Evolutionary conservation across 2,329 filamentous ascomycete genomes (phyloP).

Genomic region (Trichoderma asperellum): DNA sequence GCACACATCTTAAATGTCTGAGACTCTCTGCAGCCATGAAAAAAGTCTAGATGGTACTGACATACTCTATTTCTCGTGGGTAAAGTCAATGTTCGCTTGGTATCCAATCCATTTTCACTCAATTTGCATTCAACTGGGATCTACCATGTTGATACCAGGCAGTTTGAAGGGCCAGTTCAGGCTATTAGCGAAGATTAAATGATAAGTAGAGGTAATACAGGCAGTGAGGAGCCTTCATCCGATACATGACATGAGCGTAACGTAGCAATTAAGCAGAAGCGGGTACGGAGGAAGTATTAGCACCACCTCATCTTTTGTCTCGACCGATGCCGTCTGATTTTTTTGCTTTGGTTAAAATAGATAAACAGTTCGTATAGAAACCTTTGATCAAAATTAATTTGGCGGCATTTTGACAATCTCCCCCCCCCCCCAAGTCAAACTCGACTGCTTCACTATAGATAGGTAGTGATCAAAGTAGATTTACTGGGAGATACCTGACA

Average conservation of each 20-base stretch:
- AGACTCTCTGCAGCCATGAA: slow-evolving; percentile 16
- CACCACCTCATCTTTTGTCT: background rate
- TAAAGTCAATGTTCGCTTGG: slow-evolving; percentile 22
- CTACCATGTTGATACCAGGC: background rate
- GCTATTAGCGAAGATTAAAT: background rate
- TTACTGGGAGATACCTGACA: background rate
- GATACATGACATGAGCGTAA: slow-evolving; percentile 10
- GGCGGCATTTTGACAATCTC: background rate
- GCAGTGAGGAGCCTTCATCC: background rate
- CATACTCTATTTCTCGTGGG: background rate
- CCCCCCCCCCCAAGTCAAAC: background rate
- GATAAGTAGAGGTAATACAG: background rate
- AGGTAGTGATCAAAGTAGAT: background rate
- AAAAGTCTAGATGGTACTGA: background rate
- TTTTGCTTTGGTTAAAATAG: background rate
- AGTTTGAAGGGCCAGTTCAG: background rate
- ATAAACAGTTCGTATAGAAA: background rate
- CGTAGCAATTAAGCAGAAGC: background rate
- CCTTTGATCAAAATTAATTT: background rate
- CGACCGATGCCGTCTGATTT: background rate
- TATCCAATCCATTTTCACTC: slow-evolving; percentile 24
- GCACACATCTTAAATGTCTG: slow-evolving; percentile 25
- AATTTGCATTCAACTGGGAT: background rate
- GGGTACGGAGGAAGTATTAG: background rate
- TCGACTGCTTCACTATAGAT: background rate